Percentiles rank a stretch among this genome's conserved stretches.
phyloP scores from a whole-genome alignment of 2,329 filamentous ascomycete species.

The Aspergillus amoenus region DNA sequence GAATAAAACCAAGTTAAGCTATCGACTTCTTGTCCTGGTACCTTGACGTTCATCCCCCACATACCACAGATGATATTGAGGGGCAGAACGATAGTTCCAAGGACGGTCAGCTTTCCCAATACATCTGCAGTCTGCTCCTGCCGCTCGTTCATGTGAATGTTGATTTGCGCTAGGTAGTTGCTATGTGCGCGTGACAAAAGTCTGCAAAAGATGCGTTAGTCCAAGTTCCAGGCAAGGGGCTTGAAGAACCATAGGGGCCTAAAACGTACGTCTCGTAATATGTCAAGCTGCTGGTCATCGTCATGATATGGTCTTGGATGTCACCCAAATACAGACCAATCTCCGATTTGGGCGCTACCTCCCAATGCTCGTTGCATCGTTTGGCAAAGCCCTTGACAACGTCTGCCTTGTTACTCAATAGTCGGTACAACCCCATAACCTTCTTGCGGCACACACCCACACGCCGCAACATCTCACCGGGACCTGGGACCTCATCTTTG shows the following conservation, averaged over 20 bases:
- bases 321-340: conserved; percentile 97
- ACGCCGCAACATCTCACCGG: conserved; percentile 79
- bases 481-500: conserved; percentile 43
- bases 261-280: conserved; percentile 87
- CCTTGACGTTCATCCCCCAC: conserved; percentile 98
- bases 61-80: conserved; percentile 99
- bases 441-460: conserved; percentile 95
- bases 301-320: conserved; percentile 98
- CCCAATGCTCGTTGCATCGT: conserved; percentile 96
- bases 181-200: conserved; percentile 87
- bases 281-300: conserved; percentile 93
- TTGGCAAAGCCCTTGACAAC: conserved; percentile 99
- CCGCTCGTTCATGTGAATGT: conserved; percentile 97
- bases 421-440: conserved; percentile 90
- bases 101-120: conserved; percentile 87
- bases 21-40: conserved; percentile 85
- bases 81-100: conserved; percentile 93
- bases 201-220: conserved; percentile 47
- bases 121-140: conserved; percentile 95
- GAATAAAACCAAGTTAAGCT: conserved; percentile 74
- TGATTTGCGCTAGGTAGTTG: conserved; percentile 99
- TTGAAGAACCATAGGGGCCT: neutral
- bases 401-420: conserved; percentile 95
- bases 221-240: neutral
- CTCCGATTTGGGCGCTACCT: conserved; percentile 89